Evolutionary conservation across 2,329 filamentous ascomycete genomes (phyloP).

Genomic region (Colletotrichum tabaci): DNA sequence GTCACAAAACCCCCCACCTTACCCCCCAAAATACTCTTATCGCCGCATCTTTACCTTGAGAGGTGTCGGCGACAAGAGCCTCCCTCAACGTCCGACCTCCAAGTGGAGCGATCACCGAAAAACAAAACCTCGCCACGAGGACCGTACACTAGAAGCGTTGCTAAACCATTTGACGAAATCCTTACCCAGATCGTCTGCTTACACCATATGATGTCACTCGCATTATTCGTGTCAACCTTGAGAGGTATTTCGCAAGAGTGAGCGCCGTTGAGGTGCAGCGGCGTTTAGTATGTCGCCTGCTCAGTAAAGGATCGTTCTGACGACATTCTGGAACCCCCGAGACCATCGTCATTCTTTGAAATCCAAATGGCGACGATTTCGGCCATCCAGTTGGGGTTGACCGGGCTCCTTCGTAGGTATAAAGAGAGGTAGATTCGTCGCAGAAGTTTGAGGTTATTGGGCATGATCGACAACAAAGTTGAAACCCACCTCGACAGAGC

Average conservation of each 20-base stretch:
- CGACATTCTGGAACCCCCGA: not conserved
- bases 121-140: not conserved
- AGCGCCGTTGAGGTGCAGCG: not conserved
- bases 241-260: not conserved
- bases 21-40: constrained; percentile 16
- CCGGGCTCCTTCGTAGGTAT: not conserved
- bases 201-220: not conserved
- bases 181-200: not conserved
- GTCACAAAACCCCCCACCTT: constrained; percentile 11
- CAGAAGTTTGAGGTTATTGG: constrained; percentile 15
- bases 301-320: not conserved
- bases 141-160: too few relatives aligned
- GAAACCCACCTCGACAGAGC: not conserved
- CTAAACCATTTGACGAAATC: not conserved
- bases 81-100: not conserved
- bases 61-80: not conserved
- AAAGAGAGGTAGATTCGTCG: not conserved
- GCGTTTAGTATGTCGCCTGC: not conserved
- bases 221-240: not conserved
- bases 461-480: not conserved
- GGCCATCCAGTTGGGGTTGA: not conserved
- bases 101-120: constrained; percentile 11
- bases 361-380: not conserved
- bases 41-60: constrained; percentile 11
- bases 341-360: not conserved